A percentile compares a stretch with the other conserved stretches of the same genome.
These are phyloP conservation scores for Colletotrichum tabaci DNA, from an alignment of 2,329 filamentous ascomycete genomes.

Conservation along the genomic window DNA sequence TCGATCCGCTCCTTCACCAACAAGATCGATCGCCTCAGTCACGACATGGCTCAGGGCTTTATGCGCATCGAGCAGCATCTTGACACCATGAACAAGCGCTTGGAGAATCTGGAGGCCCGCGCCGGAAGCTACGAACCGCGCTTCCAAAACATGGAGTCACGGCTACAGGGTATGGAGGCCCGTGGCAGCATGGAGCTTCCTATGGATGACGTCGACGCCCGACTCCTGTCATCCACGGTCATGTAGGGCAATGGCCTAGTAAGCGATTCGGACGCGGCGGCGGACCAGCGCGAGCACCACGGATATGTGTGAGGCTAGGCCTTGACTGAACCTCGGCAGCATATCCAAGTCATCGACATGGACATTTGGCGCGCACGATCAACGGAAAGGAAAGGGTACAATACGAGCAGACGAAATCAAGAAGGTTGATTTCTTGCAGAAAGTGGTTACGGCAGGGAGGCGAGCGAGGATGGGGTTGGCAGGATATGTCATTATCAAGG, in stretches of 20 bases:
- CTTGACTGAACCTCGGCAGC: slow-evolving; percentile 1
- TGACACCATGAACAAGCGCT: slow-evolving; percentile 68
- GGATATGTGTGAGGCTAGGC: background rate
- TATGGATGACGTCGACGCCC: slow-evolving; percentile 62
- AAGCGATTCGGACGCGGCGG: background rate
- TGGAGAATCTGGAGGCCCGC: slow-evolving; percentile 67
- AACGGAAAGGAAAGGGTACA: background rate
- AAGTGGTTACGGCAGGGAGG: slow-evolving; percentile 15
- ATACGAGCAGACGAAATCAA: slow-evolving; percentile 17
- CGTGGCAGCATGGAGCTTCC: slow-evolving; percentile 49
- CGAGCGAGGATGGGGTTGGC: slow-evolving; percentile 23
- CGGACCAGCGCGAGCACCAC: background rate
- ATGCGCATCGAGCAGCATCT: slow-evolving; percentile 65
- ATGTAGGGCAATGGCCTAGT: slow-evolving; percentile 53
- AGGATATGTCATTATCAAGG: slow-evolving; percentile 33
- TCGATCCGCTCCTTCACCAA: slow-evolving; percentile 71
- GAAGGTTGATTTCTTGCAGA: slow-evolving; percentile 8
- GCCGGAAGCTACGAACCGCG: slow-evolving; percentile 60
- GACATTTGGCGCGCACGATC: background rate
- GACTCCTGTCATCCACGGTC: slow-evolving; percentile 60
- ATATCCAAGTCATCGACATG: slow-evolving; percentile 1
- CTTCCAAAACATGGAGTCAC: slow-evolving; percentile 60
- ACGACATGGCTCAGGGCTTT: slow-evolving; percentile 69
- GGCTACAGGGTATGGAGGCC: slow-evolving; percentile 58
- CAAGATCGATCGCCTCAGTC: slow-evolving; percentile 71